phyloP scores from a whole-genome alignment of 2,329 filamentous ascomycete species.

The Hypoxylon sp. region DNA sequence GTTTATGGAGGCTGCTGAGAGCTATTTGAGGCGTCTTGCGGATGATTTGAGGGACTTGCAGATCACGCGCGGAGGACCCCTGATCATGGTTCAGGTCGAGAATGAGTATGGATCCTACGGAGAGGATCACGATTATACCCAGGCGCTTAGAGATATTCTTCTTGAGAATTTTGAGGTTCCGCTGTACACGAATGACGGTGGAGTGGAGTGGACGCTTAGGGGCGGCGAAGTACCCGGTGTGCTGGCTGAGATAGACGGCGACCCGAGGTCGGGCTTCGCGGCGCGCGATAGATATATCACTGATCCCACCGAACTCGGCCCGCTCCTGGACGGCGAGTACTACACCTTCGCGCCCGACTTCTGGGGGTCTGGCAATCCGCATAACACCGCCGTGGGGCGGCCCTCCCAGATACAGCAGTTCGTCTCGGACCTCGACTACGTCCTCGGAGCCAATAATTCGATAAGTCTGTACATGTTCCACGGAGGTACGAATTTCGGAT shows the following conservation, averaged over 20 bases:
- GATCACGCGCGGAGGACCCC: conserved; percentile 60
- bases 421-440: conserved; percentile 56
- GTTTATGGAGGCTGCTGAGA: conserved; percentile 57
- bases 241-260: conserved; percentile 64
- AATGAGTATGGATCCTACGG: conserved; percentile 68
- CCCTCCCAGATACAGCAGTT: conserved; percentile 48
- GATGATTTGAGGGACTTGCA: conserved; percentile 56
- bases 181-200: conserved; percentile 66
- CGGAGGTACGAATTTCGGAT: conserved; percentile 66
- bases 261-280: conserved; percentile 58
- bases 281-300: conserved; percentile 61
- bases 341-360: conserved; percentile 62
- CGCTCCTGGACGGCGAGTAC: conserved; percentile 65
- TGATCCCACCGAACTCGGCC: conserved; percentile 60
- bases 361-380: conserved; percentile 59
- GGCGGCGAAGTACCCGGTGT: conserved; percentile 61
- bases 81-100: conserved; percentile 67
- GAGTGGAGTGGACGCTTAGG: conserved; percentile 59
- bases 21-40: conserved; percentile 59
- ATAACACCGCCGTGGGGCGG: conserved; percentile 55
- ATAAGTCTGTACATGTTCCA: conserved; percentile 69
- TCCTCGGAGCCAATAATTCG: conserved; percentile 58
- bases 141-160: conserved; percentile 60
- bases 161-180: conserved; percentile 59
- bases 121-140: conserved; percentile 61